phyloP scores from a whole-genome alignment of 2,329 filamentous ascomycete genomes.

The Scytalidium sp. region DNA sequence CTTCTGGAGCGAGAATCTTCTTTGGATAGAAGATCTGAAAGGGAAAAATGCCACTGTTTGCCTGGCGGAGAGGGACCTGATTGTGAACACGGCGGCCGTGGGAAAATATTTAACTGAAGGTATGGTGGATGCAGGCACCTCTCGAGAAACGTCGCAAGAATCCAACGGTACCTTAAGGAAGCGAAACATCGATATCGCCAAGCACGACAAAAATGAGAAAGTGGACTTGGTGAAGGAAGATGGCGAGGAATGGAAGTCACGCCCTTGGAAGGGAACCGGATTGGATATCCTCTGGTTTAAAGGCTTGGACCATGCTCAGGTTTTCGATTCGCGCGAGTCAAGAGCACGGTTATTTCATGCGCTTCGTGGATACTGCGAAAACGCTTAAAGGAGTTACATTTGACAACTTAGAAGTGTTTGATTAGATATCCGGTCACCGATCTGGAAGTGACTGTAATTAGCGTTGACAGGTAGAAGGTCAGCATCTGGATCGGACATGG shows the following conservation, averaged over 20 bases:
- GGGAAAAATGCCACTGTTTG: slow-evolving; percentile 42
- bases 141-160: not conserved
- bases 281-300: slow-evolving; percentile 53
- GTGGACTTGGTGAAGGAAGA: slow-evolving; percentile 11
- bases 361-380: no score
- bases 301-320: slow-evolving; percentile 54
- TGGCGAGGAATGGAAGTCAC: slow-evolving; percentile 27
- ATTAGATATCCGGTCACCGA: no score
- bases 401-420: no score
- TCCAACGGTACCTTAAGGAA: not conserved
- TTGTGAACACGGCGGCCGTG: slow-evolving; percentile 51
- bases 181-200: not conserved
- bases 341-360: no score
- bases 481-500: no score
- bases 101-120: slow-evolving; percentile 44
- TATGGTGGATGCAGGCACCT: not conserved
- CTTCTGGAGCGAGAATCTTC: slow-evolving; percentile 58
- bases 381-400: no score
- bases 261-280: slow-evolving; percentile 24
- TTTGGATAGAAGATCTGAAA: slow-evolving; percentile 56
- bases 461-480: no score
- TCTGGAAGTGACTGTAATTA: no score
- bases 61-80: slow-evolving; percentile 49
- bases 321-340: slow-evolving; percentile 39
- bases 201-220: slow-evolving; percentile 1